Evolutionary conservation across 2,329 filamentous ascomycete species (phyloP).

Genomic region (Aureobasidium subglaciale): DNA sequence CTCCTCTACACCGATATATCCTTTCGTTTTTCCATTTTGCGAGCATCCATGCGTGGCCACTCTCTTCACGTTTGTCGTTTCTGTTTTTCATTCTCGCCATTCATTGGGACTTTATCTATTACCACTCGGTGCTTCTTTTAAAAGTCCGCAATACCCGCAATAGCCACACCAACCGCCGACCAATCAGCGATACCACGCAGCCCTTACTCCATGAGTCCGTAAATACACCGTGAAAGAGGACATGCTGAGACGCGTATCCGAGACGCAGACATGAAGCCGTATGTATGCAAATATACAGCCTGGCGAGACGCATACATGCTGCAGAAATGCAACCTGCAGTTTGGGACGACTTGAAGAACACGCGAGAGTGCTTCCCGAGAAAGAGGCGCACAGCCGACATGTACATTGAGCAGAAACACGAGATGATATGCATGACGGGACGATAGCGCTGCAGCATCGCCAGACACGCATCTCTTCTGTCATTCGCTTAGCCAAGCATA

Average conservation of each 20-base stretch:
- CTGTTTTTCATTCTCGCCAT: background rate
- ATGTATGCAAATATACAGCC: background rate
- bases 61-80: background rate
- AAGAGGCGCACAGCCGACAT: background rate
- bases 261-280: background rate
- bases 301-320: background rate
- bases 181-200: background rate
- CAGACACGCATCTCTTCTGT: no score
- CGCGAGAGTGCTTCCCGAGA: background rate
- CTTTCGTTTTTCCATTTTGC: background rate
- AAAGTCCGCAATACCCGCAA: background rate
- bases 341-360: background rate
- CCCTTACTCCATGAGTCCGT: background rate
- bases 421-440: conserved; percentile 2
- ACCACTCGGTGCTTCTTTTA: background rate
- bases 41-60: background rate
- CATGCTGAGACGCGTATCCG: background rate
- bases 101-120: background rate
- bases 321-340: background rate
- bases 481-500: no score
- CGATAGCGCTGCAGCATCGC: background rate
- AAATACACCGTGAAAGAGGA: background rate
- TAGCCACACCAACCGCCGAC: background rate
- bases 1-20: background rate
- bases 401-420: background rate